phyloP scores from a whole-genome alignment of 106 monocot genomes.

The Cymbidium sinense region DNA sequence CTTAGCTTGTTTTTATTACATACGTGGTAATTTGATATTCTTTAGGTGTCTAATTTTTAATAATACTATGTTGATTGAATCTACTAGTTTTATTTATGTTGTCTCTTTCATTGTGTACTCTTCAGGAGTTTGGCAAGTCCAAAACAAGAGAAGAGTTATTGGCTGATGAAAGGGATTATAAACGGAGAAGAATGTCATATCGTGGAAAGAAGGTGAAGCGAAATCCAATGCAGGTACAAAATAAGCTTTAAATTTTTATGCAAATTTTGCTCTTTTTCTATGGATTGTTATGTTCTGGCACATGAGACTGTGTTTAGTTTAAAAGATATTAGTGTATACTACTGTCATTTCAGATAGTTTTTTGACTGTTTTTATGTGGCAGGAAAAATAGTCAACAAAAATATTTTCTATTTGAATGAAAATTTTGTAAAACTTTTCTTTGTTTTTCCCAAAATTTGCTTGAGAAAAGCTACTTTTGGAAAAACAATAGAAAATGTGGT shows the following conservation, averaged over 20 bases:
- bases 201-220: conserved; percentile 95
- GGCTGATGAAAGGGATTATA: conserved; percentile 98
- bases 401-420: no score
- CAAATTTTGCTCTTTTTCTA: background rate
- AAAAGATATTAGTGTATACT: no score
- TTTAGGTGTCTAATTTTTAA: background rate
- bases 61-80: background rate
- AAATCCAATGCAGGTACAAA: conserved; percentile 62
- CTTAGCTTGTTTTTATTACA: background rate
- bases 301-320: no score
- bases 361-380: no score
- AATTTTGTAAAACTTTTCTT: no score
- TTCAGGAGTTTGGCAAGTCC: conserved; percentile 41
- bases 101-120: background rate
- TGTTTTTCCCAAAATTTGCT: no score
- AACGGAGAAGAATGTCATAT: conserved; percentile 89
- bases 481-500: no score
- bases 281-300: background rate
- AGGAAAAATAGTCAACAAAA: no score
- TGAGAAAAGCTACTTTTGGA: no score
- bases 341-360: no score
- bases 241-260: conserved; percentile 5
- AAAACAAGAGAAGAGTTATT: conserved; percentile 90
- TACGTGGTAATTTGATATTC: background rate
- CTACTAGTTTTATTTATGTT: background rate